Evolutionary conservation across 2,329 filamentous ascomycete species (phyloP).

Genomic region (Aspergillus oerlinghausenensis): DNA sequence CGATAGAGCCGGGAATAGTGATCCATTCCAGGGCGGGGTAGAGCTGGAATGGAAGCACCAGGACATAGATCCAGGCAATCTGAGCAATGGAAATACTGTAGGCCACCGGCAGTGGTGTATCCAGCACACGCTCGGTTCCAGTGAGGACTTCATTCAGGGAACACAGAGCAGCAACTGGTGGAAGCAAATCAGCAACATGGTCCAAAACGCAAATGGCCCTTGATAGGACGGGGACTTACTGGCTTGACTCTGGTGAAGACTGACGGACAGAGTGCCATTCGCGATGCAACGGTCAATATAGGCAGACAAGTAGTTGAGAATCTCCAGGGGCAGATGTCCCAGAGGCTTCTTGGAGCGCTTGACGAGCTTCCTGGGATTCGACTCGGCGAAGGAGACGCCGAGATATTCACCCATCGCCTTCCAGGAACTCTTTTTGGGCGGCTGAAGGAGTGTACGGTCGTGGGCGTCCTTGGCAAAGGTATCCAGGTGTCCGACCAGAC

Average conservation of each 20-base stretch:
- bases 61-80: slow-evolving; percentile 80
- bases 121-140: slow-evolving; percentile 71
- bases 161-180: slow-evolving; percentile 53
- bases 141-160: slow-evolving; percentile 68
- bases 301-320: slow-evolving; percentile 66
- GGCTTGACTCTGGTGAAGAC: slow-evolving; percentile 35
- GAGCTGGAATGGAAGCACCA: slow-evolving; percentile 78
- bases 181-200: slow-evolving; percentile 3
- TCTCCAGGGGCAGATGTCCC: slow-evolving; percentile 79
- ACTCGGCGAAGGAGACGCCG: slow-evolving; percentile 69
- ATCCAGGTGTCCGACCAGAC: slow-evolving; percentile 66
- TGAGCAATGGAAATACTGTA: slow-evolving; percentile 82
- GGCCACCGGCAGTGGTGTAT: slow-evolving; percentile 75
- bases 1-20: slow-evolving; percentile 70
- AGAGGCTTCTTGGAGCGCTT: slow-evolving; percentile 69
- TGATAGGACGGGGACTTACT: slow-evolving; percentile 21
- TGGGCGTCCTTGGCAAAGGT: slow-evolving; percentile 65
- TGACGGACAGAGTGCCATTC: slow-evolving; percentile 34
- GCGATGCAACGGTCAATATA: slow-evolving; percentile 60
- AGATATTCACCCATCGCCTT: slow-evolving; percentile 68
- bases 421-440: slow-evolving; percentile 49
- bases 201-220: neutral
- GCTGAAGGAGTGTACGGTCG: slow-evolving; percentile 34
- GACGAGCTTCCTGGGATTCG: slow-evolving; percentile 72
- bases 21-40: slow-evolving; percentile 61